Base-by-base conservation (phyloP, 1,139 yeast species). In the Hansenula sp. region DNA sequence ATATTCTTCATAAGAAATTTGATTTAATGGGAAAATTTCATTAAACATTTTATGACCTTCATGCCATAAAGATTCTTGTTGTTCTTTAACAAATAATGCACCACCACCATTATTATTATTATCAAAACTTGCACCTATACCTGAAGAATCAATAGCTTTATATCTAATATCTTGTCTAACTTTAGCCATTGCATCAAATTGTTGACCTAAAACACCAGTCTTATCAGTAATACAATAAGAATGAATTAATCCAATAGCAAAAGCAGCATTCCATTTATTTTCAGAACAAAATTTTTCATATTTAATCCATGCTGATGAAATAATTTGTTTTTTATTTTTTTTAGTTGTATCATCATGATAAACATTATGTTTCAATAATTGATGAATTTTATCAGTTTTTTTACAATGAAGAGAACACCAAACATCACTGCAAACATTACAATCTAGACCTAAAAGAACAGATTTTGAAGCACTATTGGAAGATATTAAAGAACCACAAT, bases 371-470 rank as follows among this genome's bases (percentile, higher is more conserved):
- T 80, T 79, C 44, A 84, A 64, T 3, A 72, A 58, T 0, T 66
- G 60, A 59, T 89, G 96, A 14, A 77, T 62, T 4, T 62, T 60
- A 40, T 71, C 76, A 16, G 60, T 53, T 38, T 69, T 73, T 52
- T 82, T 80, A 64, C 96, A 87, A 12, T 59, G 59, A 36, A 65
- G 66, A 12, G 82, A 74, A 59, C 96, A 87, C 95, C 95, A 87
- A 34, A 80, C 66, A 39, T 77, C 80, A 11, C 72, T 61, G 57
- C 96, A 87, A 14, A 73, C 70, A 43, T 75, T 71, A 57, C 95
- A 86, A 47, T 81, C 87, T 39, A 83, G 68, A 3, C 86, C 83
- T 50, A 68, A 69, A 46, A 70, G 62, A 13, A 72, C 61, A 34
- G 61, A 57, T 24, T 58, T 60, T 31, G 64, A 61, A 1, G 57